Base-by-base conservation (phyloP, 176 grass and related monocot species). In the Dendrocalamus sinicus region DNA sequence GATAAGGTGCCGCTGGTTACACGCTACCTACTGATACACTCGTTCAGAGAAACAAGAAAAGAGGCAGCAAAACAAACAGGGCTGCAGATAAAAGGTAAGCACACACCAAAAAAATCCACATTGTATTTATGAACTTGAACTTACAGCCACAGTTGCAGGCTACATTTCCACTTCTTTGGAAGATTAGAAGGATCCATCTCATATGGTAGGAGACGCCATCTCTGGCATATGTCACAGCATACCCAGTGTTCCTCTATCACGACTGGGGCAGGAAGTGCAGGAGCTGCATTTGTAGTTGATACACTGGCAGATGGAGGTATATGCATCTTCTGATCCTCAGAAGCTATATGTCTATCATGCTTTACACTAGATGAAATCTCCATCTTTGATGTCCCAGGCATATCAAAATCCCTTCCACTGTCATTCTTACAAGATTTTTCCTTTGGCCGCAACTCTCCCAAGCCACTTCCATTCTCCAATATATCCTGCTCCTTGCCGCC, bases 191-290 rank as follows among this genome's bases (percentile, higher is more conserved):
- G 86, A 86, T 92, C 82, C 53, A 85, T 91, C 68, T 91, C 92
- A 88, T 92, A 96, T 50, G 96, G 96, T 70, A 99, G 85, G 32
- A 99, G 91, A 90, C 96, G 93, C 96, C 96, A 99, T 89, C 85
- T 94, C 67, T 91, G 78, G 64, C 96, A 99, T 86, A 89, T 99
- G 76, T 99, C 96, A 92, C 96, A 99, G 82, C 61, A 72, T 77
- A 99, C 96, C 96, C 96, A 99, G 86, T 94, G 73, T 80, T 99
- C 96, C 43, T 99, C 48, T 86, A 98, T 98, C 80, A 95, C 83
- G 13, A 90, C 81, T 26, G 93, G 86, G 8, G 80, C 77, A 80
- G 83, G 57, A 77, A 73, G 84, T 43, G 71, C 66, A 69, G 90
- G 63, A 79, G 83, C 80, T 89, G 84, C 69, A 50, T 85, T 88